These are phyloP conservation scores for Cyamopsis tetragonoloba DNA, from an alignment of 306 rosid species.

Conservation along the genomic window DNA sequence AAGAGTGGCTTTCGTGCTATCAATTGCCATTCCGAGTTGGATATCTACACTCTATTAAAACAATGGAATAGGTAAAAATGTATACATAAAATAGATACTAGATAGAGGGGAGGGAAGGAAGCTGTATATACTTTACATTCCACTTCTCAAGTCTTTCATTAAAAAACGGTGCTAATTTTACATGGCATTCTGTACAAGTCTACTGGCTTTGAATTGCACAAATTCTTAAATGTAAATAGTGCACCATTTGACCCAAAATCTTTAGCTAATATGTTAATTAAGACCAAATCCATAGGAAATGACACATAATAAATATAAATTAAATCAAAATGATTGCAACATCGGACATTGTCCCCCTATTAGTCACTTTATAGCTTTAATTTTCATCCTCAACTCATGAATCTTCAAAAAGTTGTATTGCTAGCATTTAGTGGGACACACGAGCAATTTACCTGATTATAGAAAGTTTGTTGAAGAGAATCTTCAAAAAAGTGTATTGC, in stretches of 20 bases:
- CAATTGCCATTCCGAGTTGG: slow-evolving; percentile 96
- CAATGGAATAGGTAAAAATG: slow-evolving; percentile 15
- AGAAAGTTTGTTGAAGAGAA: too few species aligned
- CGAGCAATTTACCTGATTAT: too few species aligned
- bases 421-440: too few species aligned
- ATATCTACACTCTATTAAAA: slow-evolving; percentile 78
- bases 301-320: too few species aligned
- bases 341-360: neutral
- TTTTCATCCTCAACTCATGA: slow-evolving; percentile 10
- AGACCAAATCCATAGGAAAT: neutral
- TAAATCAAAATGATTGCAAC: neutral
- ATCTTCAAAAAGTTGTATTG: too few species aligned
- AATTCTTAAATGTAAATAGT: slow-evolving; percentile 12
- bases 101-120: neutral
- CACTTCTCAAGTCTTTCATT: neutral
- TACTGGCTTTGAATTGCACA: neutral
- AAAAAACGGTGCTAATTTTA: slow-evolving; percentile 10
- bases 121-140: neutral
- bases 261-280: neutral
- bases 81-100: neutral
- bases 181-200: neutral
- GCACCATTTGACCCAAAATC: neutral
- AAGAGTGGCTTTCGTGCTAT: slow-evolving; percentile 94
- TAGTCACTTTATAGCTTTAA: neutral
- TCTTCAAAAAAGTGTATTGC: too few species aligned